Conservation (phyloP, 768 basidiomycete species). For the Tylopilus vinaceipallidus region DNA sequence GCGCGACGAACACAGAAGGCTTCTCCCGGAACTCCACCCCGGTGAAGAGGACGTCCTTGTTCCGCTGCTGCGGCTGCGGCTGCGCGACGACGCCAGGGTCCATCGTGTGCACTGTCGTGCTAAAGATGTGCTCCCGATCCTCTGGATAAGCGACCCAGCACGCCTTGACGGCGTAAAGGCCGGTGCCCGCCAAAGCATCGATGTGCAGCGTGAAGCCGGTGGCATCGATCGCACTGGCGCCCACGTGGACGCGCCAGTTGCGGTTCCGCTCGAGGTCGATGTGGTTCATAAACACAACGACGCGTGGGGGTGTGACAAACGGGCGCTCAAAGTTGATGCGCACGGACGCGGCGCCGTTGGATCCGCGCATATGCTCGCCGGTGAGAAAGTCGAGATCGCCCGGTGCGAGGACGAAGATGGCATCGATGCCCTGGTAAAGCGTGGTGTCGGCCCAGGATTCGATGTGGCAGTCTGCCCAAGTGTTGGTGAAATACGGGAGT, state of each 20-base stretch:
- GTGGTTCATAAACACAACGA: slow-evolving; percentile 13
- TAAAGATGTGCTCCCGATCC: slow-evolving; percentile 19
- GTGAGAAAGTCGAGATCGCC: slow-evolving; percentile 15
- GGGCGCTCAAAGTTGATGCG: slow-evolving; percentile 12
- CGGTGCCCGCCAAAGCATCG: slow-evolving; percentile 9
- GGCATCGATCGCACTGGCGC: slow-evolving; percentile 9
- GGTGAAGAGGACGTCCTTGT: slow-evolving; percentile 7
- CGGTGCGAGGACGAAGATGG: slow-evolving; percentile 6
- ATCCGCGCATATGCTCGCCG: slow-evolving; percentile 4
- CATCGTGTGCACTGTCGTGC: slow-evolving; percentile 12
- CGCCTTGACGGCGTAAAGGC: slow-evolving; percentile 1
- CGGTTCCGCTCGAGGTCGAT: slow-evolving; percentile 7
- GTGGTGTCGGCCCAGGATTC: not conserved
- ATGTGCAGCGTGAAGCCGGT: slow-evolving; percentile 16
- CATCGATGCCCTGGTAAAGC: not conserved
- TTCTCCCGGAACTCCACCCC: slow-evolving; percentile 9
- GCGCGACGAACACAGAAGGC: slow-evolving; percentile 18
- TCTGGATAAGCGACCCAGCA: slow-evolving; percentile 23
- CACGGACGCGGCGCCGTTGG: not conserved
- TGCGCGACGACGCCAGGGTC: not conserved
- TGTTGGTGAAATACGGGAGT: not conserved
- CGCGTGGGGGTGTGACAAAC: slow-evolving; percentile 16
- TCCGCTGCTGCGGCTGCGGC: slow-evolving; percentile 5
- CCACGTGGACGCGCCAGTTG: slow-evolving; percentile 8
- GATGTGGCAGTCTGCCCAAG: slow-evolving; percentile 10